Evolutionary conservation across 75 land plant genomes (phyloP), one percentile per base, ranked within the genome.

Genomic region (Sequoia sempervirens): DNA sequence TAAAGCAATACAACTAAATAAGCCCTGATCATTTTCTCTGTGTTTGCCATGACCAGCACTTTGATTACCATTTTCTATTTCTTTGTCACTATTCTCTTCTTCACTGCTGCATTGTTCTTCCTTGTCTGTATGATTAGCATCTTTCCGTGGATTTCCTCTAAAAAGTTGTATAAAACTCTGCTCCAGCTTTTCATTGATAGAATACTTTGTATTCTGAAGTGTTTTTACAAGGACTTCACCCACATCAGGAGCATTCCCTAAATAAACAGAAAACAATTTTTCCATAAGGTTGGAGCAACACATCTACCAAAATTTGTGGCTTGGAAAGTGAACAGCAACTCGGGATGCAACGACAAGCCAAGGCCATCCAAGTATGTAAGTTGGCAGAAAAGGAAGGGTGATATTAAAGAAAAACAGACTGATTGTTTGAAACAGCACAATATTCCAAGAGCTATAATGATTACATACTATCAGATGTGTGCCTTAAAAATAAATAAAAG

Each of bases 151-250:
- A 28, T 84, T 88, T 56, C 88, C 87, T 79, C 90, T 78, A 82
- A 96, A 96, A 80, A 94, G 88, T 41, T 85, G 88, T 75, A 96
- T 96, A 88, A 88, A 93, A 87, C 95, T 95, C 46, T 96, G 87
- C 41, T 93, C 90, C 83, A 96, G 70, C 78, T 92, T 96, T 83
- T 98, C 99, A 88, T 96, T 94, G 83, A 96, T 84, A 15, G 97
- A 92, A 84, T 93, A 92, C 86, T 91, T 95, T 32, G 96, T 91
- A 66, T 95, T 94, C 86, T 98, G 99, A 66, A 98, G 94, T 56
- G 94, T 89, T 85, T 93, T 98, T 34, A 98, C 97, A 88, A 96
- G 83, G 13, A 78, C 85, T 84, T 88, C 97, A 50, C 99, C 99
- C 23, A 95, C 93, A 86, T 97, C 99, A 75, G 72, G 80, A 64